Conservation (phyloP, 1,139 yeast genomes). For the Lodderomyces metapsilosis region DNA sequence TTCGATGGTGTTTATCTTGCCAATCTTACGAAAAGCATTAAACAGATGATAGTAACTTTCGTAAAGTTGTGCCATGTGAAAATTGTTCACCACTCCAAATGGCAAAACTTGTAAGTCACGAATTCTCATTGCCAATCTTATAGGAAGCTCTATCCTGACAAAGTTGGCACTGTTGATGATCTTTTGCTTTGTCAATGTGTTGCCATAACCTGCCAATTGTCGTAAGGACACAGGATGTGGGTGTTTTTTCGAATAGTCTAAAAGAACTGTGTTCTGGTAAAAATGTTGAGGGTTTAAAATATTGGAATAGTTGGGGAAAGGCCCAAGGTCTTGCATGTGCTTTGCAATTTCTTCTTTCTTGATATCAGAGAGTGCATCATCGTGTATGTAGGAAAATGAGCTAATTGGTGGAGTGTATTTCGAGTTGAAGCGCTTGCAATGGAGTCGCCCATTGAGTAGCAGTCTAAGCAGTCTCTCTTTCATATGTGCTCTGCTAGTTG, state of each 20-base stretch:
- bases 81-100: conserved; percentile 79
- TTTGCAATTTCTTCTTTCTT: conserved; percentile 41
- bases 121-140: conserved; percentile 76
- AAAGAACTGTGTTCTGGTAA: conserved; percentile 76
- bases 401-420: conserved; percentile 17
- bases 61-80: conserved; percentile 81
- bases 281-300: conserved; percentile 69
- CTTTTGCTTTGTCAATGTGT: conserved; percentile 73
- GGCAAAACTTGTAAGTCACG: conserved; percentile 80
- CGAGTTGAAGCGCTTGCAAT: conserved; percentile 6
- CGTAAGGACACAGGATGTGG: conserved; percentile 88
- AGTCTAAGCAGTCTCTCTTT: background rate
- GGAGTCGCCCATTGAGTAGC: background rate
- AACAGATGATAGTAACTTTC: conserved; percentile 87
- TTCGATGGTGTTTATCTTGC: conserved; percentile 61
- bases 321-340: conserved; percentile 40
- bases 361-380: conserved; percentile 30
- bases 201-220: conserved; percentile 88
- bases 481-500: background rate
- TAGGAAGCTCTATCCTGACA: conserved; percentile 80
- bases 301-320: conserved; percentile 44
- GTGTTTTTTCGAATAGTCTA: conserved; percentile 59
- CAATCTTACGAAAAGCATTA: conserved; percentile 75
- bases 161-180: conserved; percentile 81
- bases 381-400: conserved; percentile 29